Evolutionary conservation across 768 basidiomycete genomes (phyloP), one percentile per base, ranked within the genome.

Genomic region (Hemileccinum rubropunctum): DNA sequence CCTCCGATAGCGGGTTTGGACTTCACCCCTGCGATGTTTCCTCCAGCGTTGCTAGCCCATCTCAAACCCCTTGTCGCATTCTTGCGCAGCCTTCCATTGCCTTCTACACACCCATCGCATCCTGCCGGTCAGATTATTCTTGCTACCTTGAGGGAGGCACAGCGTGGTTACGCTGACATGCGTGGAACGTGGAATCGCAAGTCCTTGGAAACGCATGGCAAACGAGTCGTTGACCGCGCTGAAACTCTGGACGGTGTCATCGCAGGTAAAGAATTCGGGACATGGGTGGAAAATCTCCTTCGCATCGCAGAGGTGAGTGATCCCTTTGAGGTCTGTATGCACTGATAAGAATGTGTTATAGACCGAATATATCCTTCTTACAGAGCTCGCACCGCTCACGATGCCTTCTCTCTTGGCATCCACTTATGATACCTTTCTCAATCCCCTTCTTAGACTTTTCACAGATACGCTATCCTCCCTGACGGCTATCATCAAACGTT

Each of bases 101-200:
- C 90, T 0, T 73, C 84, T 0, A 90, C 90, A 0, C 88, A 92
- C 57, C 90, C 90, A 2, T 88, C 89, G 0, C 89, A 92, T 61
- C 88, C 87, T 0, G 87, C 87, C 7, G 80, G 88, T 0, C 75
- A 74, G 5, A 72, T 73, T 3, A 91, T 91, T 38, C 70, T 82
- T 18, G 60, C 76, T 3, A 83, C 86, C 2, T 65, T 93, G 8
- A 81, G 76, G 59, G 90, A 92, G 17, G 88, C 88, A 6, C 88
- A 90, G 66, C 76, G 77, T 48, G 90, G 90, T 1, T 91, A 88
- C 53, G 90, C 88, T 0, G 89, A 91, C 56, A 92, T 92, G 88
- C 79, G 91, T 23, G 88, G 89, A 11, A 76, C 73, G 12, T 92
- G 91, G 91, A 77, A 74, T 36, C 78, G 77, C 53, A 89, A 85